These are phyloP conservation scores for Penicillium manginii DNA, from an alignment of 495 filamentous ascomycete species.

Conservation along the genomic window DNA sequence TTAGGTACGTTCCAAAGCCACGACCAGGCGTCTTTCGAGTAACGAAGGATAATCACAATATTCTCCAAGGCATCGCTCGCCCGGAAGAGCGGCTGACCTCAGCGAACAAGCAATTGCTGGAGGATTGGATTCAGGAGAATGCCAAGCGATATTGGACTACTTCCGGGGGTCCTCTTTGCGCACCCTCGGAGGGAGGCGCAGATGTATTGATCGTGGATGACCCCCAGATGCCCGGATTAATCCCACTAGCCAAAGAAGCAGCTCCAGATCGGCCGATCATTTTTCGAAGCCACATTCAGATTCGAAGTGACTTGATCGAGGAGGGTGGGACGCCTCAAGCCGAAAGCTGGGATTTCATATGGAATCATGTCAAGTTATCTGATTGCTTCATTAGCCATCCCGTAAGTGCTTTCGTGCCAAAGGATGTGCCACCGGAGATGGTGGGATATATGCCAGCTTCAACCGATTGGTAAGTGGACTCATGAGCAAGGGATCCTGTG, in stretches of 20 bases:
- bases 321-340: slow-evolving; percentile 66
- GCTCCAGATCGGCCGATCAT: slow-evolving; percentile 79
- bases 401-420: slow-evolving; percentile 75
- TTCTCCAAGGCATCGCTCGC: slow-evolving; percentile 79
- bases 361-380: slow-evolving; percentile 68
- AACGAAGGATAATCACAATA: slow-evolving; percentile 92
- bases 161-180: slow-evolving; percentile 67
- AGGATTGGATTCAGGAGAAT: slow-evolving; percentile 78
- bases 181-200: slow-evolving; percentile 72
- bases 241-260: slow-evolving; percentile 71
- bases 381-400: slow-evolving; percentile 89
- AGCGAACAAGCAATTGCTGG: slow-evolving; percentile 62
- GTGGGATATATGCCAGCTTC: slow-evolving; percentile 83
- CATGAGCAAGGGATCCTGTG: neutral
- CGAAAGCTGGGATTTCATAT: slow-evolving; percentile 79
- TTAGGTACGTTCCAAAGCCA: slow-evolving; percentile 78
- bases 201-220: slow-evolving; percentile 84
- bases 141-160: slow-evolving; percentile 77
- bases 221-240: slow-evolving; percentile 84
- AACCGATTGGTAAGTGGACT: slow-evolving; percentile 68
- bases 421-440: slow-evolving; percentile 63
- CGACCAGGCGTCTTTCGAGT: slow-evolving; percentile 83
- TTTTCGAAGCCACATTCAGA: slow-evolving; percentile 82
- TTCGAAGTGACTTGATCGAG: slow-evolving; percentile 73
- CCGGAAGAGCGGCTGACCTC: slow-evolving; percentile 62